phyloP scores from a whole-genome alignment of 345 rosid genomes.

The Eucalyptus globulus region DNA sequence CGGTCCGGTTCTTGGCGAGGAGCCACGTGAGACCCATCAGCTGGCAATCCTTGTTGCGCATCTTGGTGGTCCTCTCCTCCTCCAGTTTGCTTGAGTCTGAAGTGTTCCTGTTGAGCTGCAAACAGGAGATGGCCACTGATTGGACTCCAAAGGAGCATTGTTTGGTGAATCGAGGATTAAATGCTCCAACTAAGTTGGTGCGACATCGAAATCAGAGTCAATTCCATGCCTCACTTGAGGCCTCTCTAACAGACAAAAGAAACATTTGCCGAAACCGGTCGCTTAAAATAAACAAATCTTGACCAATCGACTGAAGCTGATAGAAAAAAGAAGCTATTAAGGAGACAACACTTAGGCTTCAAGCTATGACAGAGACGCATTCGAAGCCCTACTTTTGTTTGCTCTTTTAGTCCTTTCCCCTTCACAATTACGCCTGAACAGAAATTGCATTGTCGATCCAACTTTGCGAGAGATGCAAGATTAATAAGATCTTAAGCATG shows the following conservation, averaged over 20 bases:
- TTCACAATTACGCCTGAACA: not conserved
- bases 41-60: constrained; percentile 83
- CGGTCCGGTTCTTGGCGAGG: constrained; percentile 59
- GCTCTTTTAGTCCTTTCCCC: not conserved
- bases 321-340: not conserved
- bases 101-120: constrained; percentile 55
- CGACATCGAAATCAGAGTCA: constrained; percentile 1
- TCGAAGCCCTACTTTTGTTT: not conserved
- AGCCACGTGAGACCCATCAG: constrained; percentile 98
- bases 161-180: constrained; percentile 1
- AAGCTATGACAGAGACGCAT: not conserved
- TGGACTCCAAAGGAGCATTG: not conserved
- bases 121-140: not conserved
- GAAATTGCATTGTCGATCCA: not conserved
- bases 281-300: not conserved
- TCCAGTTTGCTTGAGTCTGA: constrained; percentile 45
- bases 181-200: constrained; percentile 1
- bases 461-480: not conserved
- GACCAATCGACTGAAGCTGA: not conserved
- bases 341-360: not conserved
- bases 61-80: constrained; percentile 59
- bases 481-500: not conserved
- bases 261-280: not conserved
- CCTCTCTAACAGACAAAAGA: not conserved
- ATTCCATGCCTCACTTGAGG: not conserved